A percentile compares a stretch with the other conserved stretches of the same genome.
Evolutionary conservation across 176 grass and related monocot species (phyloP).

Genomic region (Rhynchospora breviuscula): DNA sequence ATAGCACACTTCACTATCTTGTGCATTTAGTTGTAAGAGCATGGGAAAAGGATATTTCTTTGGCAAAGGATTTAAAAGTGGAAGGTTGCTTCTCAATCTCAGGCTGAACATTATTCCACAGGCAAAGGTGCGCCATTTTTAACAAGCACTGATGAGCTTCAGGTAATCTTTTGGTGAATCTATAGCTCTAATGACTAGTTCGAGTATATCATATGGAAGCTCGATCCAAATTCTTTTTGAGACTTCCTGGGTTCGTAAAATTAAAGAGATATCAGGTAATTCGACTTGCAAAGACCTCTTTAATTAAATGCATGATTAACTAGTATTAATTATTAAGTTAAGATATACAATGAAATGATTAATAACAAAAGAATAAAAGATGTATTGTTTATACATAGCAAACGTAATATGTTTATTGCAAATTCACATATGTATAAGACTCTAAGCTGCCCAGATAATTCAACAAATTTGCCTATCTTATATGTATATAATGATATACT

Average conservation of each 20-base stretch:
- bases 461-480: too few species aligned
- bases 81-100: not conserved
- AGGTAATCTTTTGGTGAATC: constrained; percentile 14
- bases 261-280: not conserved
- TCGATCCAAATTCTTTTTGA: not conserved
- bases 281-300: not conserved
- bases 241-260: not conserved
- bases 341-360: too few species aligned
- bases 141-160: not conserved
- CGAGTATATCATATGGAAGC: not conserved
- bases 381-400: too few species aligned
- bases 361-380: too few species aligned
- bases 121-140: not conserved
- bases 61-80: not conserved
- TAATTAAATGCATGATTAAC: too few species aligned
- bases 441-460: too few species aligned
- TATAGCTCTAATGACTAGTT: not conserved
- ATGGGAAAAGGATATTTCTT: constrained; percentile 8
- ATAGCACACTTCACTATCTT: not conserved
- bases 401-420: too few species aligned
- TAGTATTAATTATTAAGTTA: too few species aligned
- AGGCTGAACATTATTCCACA: not conserved
- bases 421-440: too few species aligned
- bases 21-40: not conserved
- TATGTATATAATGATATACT: too few species aligned